A percentile compares a stretch with the other conserved stretches of the same genome.
phyloP scores from a whole-genome alignment of 2,329 filamentous ascomycete species.

The Hymenoscyphus fructigenus region DNA sequence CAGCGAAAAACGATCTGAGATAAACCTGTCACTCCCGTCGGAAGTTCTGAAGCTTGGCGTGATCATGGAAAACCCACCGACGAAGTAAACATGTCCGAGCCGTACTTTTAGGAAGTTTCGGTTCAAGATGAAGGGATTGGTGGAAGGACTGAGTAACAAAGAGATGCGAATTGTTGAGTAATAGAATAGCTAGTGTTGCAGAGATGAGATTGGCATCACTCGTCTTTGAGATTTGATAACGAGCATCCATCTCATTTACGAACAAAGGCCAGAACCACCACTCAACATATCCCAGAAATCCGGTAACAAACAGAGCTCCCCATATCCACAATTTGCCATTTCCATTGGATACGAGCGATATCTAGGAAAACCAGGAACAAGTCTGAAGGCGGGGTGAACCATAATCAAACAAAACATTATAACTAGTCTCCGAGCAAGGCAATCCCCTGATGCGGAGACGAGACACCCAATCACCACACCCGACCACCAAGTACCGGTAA shows the following conservation, averaged over 20 bases:
- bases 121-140: too few species aligned
- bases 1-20: neutral
- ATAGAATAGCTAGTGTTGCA: too few species aligned
- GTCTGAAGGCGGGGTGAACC: neutral
- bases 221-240: too few species aligned
- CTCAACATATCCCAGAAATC: neutral
- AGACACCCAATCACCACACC: neutral
- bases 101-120: too few species aligned
- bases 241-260: neutral
- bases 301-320: neutral
- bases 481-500: neutral
- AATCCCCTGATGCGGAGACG: neutral
- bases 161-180: too few species aligned
- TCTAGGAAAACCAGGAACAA: neutral
- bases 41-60: neutral
- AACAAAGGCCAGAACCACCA: neutral
- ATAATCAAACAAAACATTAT: neutral
- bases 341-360: neutral
- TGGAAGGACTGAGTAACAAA: too few species aligned
- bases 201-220: neutral
- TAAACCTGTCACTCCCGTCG: neutral
- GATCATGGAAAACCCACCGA: neutral
- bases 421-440: neutral
- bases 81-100: neutral
- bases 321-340: neutral